Evolutionary conservation across 257 asterid genomes (phyloP).

Genomic region (Capsicum baccatum): DNA sequence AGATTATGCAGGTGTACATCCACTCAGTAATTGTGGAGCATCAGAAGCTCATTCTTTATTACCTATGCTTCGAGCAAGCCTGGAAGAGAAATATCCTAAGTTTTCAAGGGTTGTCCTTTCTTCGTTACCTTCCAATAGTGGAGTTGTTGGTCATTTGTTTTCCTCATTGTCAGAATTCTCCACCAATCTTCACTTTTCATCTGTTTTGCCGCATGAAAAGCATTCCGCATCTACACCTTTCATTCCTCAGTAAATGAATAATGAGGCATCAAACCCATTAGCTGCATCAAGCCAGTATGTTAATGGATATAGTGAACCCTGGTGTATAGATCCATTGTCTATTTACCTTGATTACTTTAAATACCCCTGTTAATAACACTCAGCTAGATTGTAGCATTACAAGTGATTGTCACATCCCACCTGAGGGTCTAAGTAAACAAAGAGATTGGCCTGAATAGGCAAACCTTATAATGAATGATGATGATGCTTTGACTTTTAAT

Average conservation of each 20-base stretch:
- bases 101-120: conserved; percentile 43
- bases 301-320: conserved; percentile 47
- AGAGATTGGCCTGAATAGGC: conserved; percentile 81
- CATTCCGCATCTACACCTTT: conserved; percentile 54
- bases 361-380: conserved; percentile 47
- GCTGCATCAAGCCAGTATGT: conserved; percentile 54
- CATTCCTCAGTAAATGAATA: conserved; percentile 58
- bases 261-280: conserved; percentile 49
- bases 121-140: conserved; percentile 56
- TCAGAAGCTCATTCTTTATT: conserved; percentile 45
- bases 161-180: conserved; percentile 65
- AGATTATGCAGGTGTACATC: conserved; percentile 57
- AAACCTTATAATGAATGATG: conserved; percentile 60
- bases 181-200: conserved; percentile 63
- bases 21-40: conserved; percentile 55
- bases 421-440: conserved; percentile 38
- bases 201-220: conserved; percentile 52
- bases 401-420: conserved; percentile 24
- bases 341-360: conserved; percentile 55
- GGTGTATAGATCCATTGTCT: conserved; percentile 62
- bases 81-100: conserved; percentile 47
- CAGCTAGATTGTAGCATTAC: conserved; percentile 46
- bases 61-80: conserved; percentile 49
- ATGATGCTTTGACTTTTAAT: conserved; percentile 54
- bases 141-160: conserved; percentile 54